Conservation (phyloP, 495 filamentous ascomycete species). For the Penicillium canariense region DNA sequence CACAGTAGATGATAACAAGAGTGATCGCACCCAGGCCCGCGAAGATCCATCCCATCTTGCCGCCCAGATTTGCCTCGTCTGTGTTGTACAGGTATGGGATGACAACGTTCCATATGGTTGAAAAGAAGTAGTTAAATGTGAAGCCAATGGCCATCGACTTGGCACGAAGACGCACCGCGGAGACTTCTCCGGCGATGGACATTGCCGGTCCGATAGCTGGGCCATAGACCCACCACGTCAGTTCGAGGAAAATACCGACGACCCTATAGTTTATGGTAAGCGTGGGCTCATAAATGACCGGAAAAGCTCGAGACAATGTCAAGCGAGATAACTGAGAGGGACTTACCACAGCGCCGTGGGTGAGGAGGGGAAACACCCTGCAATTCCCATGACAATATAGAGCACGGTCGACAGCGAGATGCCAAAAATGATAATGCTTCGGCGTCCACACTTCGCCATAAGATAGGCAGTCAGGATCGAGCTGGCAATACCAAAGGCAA, state of each 20-base stretch:
- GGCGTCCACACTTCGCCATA: constrained; percentile 20
- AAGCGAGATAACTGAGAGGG: neutral
- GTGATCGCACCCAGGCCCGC: constrained; percentile 1
- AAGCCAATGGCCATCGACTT: constrained; percentile 28
- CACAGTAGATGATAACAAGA: constrained; percentile 17
- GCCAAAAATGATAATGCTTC: constrained; percentile 21
- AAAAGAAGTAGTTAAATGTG: constrained; percentile 24
- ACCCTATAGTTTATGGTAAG: constrained; percentile 5
- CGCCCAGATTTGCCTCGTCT: constrained; percentile 27
- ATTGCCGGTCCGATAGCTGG: constrained; percentile 24
- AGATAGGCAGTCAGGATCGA: constrained; percentile 18
- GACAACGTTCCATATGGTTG: constrained; percentile 15
- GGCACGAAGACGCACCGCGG: constrained; percentile 25
- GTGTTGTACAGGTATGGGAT: constrained; percentile 31
- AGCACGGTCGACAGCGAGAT: constrained; percentile 15
- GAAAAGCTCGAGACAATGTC: neutral
- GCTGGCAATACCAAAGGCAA: constrained; percentile 20
- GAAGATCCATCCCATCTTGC: constrained; percentile 30
- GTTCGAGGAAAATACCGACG: constrained; percentile 16
- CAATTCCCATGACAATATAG: constrained; percentile 26
- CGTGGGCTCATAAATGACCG: neutral
- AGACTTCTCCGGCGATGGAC: constrained; percentile 28
- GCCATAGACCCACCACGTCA: constrained; percentile 19
- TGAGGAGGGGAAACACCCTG: constrained; percentile 17
- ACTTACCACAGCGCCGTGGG: constrained; percentile 19